Conservation (phyloP, 202 grass and related monocot species). For the Panicum hallii region DNA sequence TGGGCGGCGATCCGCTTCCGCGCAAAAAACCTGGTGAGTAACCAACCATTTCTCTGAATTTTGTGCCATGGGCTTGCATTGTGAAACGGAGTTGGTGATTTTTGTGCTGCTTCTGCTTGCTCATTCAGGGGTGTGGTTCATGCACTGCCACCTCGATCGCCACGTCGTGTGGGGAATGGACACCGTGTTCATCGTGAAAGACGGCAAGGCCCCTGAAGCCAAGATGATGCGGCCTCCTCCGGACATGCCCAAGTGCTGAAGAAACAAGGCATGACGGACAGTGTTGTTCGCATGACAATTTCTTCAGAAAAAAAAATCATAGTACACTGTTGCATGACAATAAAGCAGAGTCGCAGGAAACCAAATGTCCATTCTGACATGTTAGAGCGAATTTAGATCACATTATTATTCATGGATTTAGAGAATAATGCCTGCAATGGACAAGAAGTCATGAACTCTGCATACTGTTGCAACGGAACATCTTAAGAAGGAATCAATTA, state of each 20-base stretch:
- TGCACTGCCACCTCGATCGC: constrained; percentile 21
- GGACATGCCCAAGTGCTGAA: constrained; percentile 27
- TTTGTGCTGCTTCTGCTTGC: background rate
- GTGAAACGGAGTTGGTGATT: background rate
- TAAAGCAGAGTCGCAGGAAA: background rate
- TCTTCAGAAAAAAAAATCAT: too few relatives aligned
- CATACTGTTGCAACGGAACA: background rate
- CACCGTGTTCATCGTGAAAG: background rate
- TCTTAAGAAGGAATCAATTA: too few relatives aligned
- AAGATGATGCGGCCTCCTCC: constrained; percentile 1
- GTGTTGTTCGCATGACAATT: background rate
- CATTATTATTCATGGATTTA: too few relatives aligned
- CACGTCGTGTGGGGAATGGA: constrained; percentile 21
- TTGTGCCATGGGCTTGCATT: too few relatives aligned
- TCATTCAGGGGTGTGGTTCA: constrained; percentile 17
- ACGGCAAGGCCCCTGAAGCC: background rate
- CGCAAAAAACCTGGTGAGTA: background rate
- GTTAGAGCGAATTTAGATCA: background rate
- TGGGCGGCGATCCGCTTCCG: constrained; percentile 16
- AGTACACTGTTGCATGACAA: too few relatives aligned
- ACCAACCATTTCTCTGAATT: background rate
- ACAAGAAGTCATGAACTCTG: too few relatives aligned
- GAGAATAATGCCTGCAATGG: too few relatives aligned
- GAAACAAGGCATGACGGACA: background rate
- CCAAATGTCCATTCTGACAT: background rate